These are phyloP conservation scores for Phytophthora chlamydospora DNA, from an alignment of 352 stramenopile genomes.

Conservation along the genomic window DNA sequence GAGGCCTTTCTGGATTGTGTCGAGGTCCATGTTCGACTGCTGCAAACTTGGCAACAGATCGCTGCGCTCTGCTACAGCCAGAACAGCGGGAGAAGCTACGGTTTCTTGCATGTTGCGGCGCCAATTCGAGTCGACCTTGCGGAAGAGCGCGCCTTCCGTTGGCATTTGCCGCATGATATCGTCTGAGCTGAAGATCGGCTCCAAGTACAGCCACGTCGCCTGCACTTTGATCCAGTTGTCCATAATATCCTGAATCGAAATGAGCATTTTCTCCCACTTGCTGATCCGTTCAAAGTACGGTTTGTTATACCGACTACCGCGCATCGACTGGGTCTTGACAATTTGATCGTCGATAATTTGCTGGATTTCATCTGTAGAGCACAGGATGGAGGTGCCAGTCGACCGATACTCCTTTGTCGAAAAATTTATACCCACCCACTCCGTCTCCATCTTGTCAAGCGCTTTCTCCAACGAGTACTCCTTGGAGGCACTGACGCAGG, in stretches of 20 bases:
- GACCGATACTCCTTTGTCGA: slow-evolving; percentile 94
- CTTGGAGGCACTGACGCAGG: slow-evolving; percentile 93
- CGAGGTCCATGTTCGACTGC: slow-evolving; percentile 92
- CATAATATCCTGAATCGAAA: slow-evolving; percentile 92
- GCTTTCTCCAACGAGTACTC: slow-evolving; percentile 94
- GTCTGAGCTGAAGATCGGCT: slow-evolving; percentile 93
- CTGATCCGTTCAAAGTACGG: slow-evolving; percentile 90
- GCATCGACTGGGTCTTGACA: slow-evolving; percentile 96
- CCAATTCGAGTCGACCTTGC: slow-evolving; percentile 90
- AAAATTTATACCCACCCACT: slow-evolving; percentile 94
- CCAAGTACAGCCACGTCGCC: slow-evolving; percentile 93
- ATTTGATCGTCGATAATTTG: slow-evolving; percentile 96
- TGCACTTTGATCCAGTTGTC: slow-evolving; percentile 96
- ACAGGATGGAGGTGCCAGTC: slow-evolving; percentile 93
- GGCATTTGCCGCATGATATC: slow-evolving; percentile 95
- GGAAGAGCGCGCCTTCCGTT: slow-evolving; percentile 86
- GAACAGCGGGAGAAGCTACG: slow-evolving; percentile 66
- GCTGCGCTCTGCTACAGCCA: slow-evolving; percentile 76
- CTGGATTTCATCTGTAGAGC: slow-evolving; percentile 91
- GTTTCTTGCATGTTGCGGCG: slow-evolving; percentile 90
- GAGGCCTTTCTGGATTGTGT: slow-evolving; percentile 94
- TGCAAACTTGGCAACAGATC: slow-evolving; percentile 86
- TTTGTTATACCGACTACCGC: slow-evolving; percentile 93
- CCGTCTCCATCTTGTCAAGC: slow-evolving; percentile 93
- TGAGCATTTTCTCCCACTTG: slow-evolving; percentile 91